These are phyloP conservation scores for Phoma herbarum DNA, from an alignment of 2,329 filamentous ascomycete genomes.

Conservation along the genomic window DNA sequence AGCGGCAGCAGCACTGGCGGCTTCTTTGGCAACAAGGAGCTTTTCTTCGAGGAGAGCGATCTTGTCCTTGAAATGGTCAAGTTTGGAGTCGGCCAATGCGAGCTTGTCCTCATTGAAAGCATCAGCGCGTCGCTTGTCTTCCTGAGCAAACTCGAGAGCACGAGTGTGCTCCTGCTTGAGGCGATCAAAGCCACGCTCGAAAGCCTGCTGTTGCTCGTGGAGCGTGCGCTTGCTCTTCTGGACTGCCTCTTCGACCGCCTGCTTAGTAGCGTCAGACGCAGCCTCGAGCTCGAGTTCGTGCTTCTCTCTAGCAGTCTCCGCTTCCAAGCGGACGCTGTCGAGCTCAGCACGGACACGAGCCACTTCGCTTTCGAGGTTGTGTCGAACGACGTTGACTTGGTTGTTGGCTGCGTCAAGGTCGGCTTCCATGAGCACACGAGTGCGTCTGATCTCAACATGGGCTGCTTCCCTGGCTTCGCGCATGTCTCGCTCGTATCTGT, in stretches of 20 bases:
- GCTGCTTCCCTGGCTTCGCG: constrained; percentile 83
- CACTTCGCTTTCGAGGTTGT: constrained; percentile 83
- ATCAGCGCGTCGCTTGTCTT: constrained; percentile 84
- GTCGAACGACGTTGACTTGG: constrained; percentile 82
- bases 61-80: constrained; percentile 85
- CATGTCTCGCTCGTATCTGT: constrained; percentile 80
- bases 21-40: constrained; percentile 87
- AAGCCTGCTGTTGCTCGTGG: constrained; percentile 59
- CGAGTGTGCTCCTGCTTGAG: constrained; percentile 67
- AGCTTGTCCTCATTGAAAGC: constrained; percentile 82
- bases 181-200: constrained; percentile 48
- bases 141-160: constrained; percentile 74
- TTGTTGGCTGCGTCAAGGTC: constrained; percentile 86
- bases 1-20: constrained; percentile 83
- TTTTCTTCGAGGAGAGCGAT: constrained; percentile 87
- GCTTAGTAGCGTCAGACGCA: constrained; percentile 72
- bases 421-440: constrained; percentile 77
- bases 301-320: constrained; percentile 80
- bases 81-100: constrained; percentile 82
- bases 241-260: constrained; percentile 63
- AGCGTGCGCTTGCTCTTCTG: constrained; percentile 64
- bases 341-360: constrained; percentile 75
- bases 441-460: constrained; percentile 81
- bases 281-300: constrained; percentile 88
- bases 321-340: constrained; percentile 79